A percentile compares a stretch with the other conserved stretches of the same genome.
Conservation (phyloP, 75 land plant genomes). For the Ceratopteris richardii region DNA sequence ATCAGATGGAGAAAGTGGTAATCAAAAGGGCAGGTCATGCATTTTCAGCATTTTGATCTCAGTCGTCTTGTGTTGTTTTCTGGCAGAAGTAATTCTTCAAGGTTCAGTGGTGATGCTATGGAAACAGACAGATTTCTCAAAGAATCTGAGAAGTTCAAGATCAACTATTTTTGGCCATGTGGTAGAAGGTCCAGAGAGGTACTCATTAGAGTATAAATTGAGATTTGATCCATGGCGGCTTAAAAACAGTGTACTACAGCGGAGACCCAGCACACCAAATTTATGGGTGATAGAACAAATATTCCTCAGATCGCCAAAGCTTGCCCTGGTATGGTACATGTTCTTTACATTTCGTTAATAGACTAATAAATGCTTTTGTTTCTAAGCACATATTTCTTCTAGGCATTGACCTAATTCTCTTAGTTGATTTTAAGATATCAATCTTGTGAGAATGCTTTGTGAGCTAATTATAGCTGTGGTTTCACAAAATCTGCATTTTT, state of each 20-base stretch:
- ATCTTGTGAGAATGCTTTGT: too few relatives aligned
- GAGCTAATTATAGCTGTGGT: too few relatives aligned
- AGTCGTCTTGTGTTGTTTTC: conserved; percentile 7
- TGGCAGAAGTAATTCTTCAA: conserved; percentile 14
- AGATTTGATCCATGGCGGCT: background rate
- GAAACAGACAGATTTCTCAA: conserved; percentile 19
- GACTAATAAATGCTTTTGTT: too few relatives aligned
- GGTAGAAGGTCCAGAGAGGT: background rate
- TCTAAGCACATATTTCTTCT: too few relatives aligned
- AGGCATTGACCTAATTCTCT: too few relatives aligned
- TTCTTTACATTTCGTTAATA: too few relatives aligned
- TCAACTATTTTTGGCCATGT: background rate
- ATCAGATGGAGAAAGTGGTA: conserved; percentile 1
- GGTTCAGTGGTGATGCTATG: conserved; percentile 21
- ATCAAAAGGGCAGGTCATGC: background rate
- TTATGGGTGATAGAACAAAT: background rate
- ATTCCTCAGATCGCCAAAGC: background rate
- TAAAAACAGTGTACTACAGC: background rate
- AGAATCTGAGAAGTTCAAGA: background rate
- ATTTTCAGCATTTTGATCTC: conserved; percentile 11
- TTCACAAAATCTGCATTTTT: too few relatives aligned
- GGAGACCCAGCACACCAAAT: background rate
- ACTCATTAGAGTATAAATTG: background rate
- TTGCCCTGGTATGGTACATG: conserved; percentile 5
- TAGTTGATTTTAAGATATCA: too few relatives aligned